Base-by-base conservation (phyloP, 2,329 filamentous ascomycete species). In the Clonostachys chloroleuca region DNA sequence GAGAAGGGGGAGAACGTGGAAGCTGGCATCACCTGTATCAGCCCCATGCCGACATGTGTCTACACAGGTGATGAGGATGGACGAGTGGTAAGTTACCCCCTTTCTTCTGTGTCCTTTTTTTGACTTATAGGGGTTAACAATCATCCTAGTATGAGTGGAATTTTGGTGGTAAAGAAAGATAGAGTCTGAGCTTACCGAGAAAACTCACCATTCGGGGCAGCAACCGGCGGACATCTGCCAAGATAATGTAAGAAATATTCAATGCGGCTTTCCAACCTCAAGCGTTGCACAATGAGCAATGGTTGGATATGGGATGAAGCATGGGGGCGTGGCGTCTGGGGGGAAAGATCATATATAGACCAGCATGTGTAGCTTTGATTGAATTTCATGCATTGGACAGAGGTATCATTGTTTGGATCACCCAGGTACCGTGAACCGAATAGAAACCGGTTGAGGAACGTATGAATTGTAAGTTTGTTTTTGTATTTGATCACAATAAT, bases 31-130 rank as follows among this genome's bases (percentile, higher is more conserved):
- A 95, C 88, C 36, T 95, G 88, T 61, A 87, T 99, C 45, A 76
- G 88, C 48, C 87, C 92, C 4, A 87, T 92, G 78, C 83, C 89
- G 46, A 84, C 86, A 52, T 79, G 86, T 51, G 84, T 97, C 10
- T 97, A 96, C 66, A 96, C 92, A 0, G 94, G 92, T 4, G 94
- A 97, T 69, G 94, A 97, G 53, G 87, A 91, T 53, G 94, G 94
- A 33, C 79, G 85, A 73, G 92, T 99, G 67, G 89, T 94, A 53
- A 64, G 68, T 64, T 9, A n/a, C 7, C 13, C 24, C 5, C 14
- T 12, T 49, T 34, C 6, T 34, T 40, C 9, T 24, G 6, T n/a
- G 35, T 3, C 12, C 10, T 18, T 39, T 39, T 14, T n/a, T 39
- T 39, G 7, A 39, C 36, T n/a, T 18, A 8, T 13, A 8, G 50